phyloP scores from a whole-genome alignment of 352 stramenopile species.

The Phytophthora chlamydospora region DNA sequence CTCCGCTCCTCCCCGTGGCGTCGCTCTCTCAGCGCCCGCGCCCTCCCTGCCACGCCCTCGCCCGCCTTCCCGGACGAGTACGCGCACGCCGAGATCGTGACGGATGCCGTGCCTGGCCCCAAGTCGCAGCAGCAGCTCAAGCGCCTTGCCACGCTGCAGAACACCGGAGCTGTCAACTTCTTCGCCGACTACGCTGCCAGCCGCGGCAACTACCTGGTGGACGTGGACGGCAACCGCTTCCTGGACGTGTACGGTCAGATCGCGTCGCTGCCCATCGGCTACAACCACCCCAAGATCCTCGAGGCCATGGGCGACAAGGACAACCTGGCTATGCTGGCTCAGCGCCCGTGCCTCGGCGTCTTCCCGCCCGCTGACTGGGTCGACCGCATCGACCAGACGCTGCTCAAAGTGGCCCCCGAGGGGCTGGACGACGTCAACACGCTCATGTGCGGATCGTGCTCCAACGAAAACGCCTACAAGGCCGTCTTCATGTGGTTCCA shows the following conservation, averaged over 20 bases:
- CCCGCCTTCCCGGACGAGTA: constrained; percentile 76
- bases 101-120: constrained; percentile 58
- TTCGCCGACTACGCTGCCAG: constrained; percentile 82
- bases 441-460: constrained; percentile 89
- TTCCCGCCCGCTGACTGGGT: constrained; percentile 82
- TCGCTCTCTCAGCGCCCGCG: constrained; percentile 21
- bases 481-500: constrained; percentile 90
- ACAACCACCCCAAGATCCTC: constrained; percentile 84
- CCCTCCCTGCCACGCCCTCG: constrained; percentile 48
- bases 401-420: constrained; percentile 59
- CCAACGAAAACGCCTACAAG: constrained; percentile 90
- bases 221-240: constrained; percentile 86
- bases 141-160: constrained; percentile 63
- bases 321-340: constrained; percentile 73
- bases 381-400: constrained; percentile 66
- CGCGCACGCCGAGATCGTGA: constrained; percentile 52
- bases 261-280: constrained; percentile 82
- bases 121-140: constrained; percentile 66
- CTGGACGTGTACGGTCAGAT: constrained; percentile 88
- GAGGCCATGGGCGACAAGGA: constrained; percentile 61
- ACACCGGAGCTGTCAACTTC: constrained; percentile 74
- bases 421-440: constrained; percentile 80
- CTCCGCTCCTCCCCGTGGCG: constrained; percentile 11
- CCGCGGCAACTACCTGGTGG: constrained; percentile 85
- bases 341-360: constrained; percentile 77